A percentile compares a stretch with the other conserved stretches of the same genome.
phyloP scores from a whole-genome alignment of 2,329 filamentous ascomycete genomes.

The Emericellopsis atlantica region DNA sequence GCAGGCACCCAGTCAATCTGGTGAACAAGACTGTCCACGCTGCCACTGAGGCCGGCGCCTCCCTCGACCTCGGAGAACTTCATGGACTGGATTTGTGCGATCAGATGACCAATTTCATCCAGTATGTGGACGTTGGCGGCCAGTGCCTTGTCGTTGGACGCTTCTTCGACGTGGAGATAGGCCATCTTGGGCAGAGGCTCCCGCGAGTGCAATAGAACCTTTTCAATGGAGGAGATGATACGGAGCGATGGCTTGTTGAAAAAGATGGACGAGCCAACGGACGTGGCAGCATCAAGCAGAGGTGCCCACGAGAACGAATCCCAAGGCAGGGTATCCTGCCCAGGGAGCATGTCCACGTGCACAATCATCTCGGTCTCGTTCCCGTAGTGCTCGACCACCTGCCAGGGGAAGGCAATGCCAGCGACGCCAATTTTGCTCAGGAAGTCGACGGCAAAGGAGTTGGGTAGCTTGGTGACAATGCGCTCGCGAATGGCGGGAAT shows the following conservation, averaged over 20 bases:
- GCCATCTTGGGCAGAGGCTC: slow-evolving; percentile 1
- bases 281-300: slow-evolving; percentile 5
- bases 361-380: slow-evolving; percentile 5
- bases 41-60: background rate
- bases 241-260: slow-evolving; percentile 3
- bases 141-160: background rate
- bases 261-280: slow-evolving; percentile 3
- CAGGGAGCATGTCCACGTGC: slow-evolving; percentile 1
- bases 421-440: slow-evolving; percentile 3
- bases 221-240: slow-evolving; percentile 2
- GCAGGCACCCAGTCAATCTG: slow-evolving; percentile 4
- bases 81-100: slow-evolving; percentile 3
- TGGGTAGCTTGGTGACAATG: slow-evolving; percentile 1
- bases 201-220: background rate
- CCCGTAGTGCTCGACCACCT: slow-evolving; percentile 4
- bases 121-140: slow-evolving; percentile 2
- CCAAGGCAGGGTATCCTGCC: background rate
- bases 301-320: slow-evolving; percentile 2
- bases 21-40: slow-evolving; percentile 4
- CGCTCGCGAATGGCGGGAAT: slow-evolving; percentile 1
- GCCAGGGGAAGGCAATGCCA: slow-evolving; percentile 4
- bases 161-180: slow-evolving; percentile 3
- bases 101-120: background rate
- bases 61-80: slow-evolving; percentile 4
- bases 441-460: slow-evolving; percentile 4